phyloP scores from a whole-genome alignment of 1,284 basidiomycete genomes.

The Naganishia sp. region DNA sequence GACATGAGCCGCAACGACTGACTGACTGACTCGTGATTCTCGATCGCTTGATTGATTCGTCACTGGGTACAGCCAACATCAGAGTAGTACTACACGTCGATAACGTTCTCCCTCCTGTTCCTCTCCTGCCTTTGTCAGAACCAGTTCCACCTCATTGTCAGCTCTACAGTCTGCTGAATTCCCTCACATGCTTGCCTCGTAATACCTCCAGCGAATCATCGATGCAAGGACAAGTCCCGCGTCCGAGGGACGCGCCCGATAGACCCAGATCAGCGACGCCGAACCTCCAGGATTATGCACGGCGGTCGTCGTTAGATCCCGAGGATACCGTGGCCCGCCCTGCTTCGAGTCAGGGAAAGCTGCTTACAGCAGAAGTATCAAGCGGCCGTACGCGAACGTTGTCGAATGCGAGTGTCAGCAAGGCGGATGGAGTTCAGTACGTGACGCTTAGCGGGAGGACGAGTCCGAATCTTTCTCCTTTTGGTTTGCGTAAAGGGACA shows the following conservation, averaged over 20 bases:
- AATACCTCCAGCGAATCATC: background rate
- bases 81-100: background rate
- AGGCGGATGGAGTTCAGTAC: background rate
- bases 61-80: background rate
- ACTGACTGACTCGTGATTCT: background rate
- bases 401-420: background rate
- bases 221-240: constrained; percentile 10
- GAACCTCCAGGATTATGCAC: background rate
- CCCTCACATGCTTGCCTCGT: background rate
- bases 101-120: background rate
- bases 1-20: background rate
- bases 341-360: constrained; percentile 1
- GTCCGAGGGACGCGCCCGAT: background rate
- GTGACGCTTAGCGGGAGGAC: background rate
- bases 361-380: background rate
- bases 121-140: background rate
- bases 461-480: background rate
- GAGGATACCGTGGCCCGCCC: background rate
- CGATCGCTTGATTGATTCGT: constrained; percentile 25
- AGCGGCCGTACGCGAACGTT: background rate
- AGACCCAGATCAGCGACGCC: background rate
- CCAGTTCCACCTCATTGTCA: background rate
- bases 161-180: no score
- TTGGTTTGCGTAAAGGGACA: background rate
- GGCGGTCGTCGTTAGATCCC: background rate